Evolutionary conservation across 1,284 basidiomycete species (phyloP), one percentile per base, ranked within the genome.

Genomic region (Butyriboletus pseudospeciosus): DNA sequence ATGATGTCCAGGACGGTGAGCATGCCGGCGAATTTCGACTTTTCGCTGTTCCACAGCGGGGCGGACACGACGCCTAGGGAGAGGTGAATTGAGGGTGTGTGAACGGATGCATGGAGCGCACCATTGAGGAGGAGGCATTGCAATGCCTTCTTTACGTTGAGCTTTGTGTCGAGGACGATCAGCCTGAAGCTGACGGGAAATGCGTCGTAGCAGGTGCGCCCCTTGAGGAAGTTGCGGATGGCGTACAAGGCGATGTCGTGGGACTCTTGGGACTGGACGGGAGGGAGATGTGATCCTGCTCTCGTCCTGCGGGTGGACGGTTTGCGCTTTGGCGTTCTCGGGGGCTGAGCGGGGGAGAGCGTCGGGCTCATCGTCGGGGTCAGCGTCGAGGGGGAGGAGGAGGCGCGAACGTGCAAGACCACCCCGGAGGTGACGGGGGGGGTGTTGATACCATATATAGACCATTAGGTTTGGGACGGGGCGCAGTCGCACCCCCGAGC

Each of bases 31-130:
- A 98, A 98, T 50, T 80, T 83, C 2, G 92, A 94, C 58, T 82
- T 85, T 57, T 92, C 87, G 69, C 92, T 94, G 76, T 96, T 94
- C 92, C 96, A 99, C n/a, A 99, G 77, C 5, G 97, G 96, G 5
- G 97, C 97, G 6, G 96, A 98, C 7, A 99, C 96, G 53, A 99
- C 94, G 58, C 94, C 94, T 96, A 64, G 28, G 55, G 50, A 39
- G 20, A 47, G 47, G 41, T 48, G 51, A 16, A 51, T 6, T 20
- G 53, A 51, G 39, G 17, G 17, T 6, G 47, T 25, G 40, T 17
- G 47, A 20, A 16, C 30, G 44, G 44, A 32, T 14, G 52, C 20
- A 55, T 26, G 32, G 44, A 38, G 41, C 78, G 52, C 46, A 92
- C 94, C 92, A 71, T 95, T 96, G 55, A 89, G 79, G 30, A 96